Base-by-base conservation (phyloP, 805 yeast genomes). In the Candida arabinofermentans region DNA sequence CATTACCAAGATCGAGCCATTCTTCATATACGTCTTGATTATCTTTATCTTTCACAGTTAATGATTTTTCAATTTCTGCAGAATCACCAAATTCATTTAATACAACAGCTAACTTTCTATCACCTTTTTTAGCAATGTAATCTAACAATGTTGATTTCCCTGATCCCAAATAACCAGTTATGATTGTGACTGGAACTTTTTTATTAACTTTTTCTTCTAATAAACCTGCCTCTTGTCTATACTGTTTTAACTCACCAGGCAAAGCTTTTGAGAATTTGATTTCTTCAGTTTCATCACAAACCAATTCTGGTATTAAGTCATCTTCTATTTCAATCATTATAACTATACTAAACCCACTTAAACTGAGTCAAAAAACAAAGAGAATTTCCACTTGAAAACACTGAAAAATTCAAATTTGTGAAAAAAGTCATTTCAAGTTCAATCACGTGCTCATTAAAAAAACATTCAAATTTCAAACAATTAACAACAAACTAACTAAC, bases 1-100 rank as follows among this genome's bases (percentile, higher is more conserved):
- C 99, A 58, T 93, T 93, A 1, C 96, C 98, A 26, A 93, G 68
- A 59, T 93, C 99, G 3, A 93, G 70, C 99, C 99, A 93, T 57
- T 93, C 97, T 54, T 89, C 86, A 39, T 86, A 83, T 2, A 79
- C 67, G 3, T 71, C 66, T 8, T 69, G 70, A 12, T 39, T 27
- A 8, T 74, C 71, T 41, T 72, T 67, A 43, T 66, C 69, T 38
- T 72, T 70, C 8, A 91, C 81, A 0, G 95, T 84, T 42, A 93
- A 72, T 1, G 95, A 76, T 58, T 86, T 85, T 60, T 93, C 99
- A 47, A 93, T 89, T 37, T 82, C 95, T 16, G 88, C 75, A 0
- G 96, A 81, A 61, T 87, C 95, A 12, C 96, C 96, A 69, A 87
- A 87, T 62, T 90, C 96, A 64, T 91, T 91, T 55, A 93, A 66